Base-by-base conservation (phyloP, 495 filamentous ascomycete genomes). In the Xylaria curta region DNA sequence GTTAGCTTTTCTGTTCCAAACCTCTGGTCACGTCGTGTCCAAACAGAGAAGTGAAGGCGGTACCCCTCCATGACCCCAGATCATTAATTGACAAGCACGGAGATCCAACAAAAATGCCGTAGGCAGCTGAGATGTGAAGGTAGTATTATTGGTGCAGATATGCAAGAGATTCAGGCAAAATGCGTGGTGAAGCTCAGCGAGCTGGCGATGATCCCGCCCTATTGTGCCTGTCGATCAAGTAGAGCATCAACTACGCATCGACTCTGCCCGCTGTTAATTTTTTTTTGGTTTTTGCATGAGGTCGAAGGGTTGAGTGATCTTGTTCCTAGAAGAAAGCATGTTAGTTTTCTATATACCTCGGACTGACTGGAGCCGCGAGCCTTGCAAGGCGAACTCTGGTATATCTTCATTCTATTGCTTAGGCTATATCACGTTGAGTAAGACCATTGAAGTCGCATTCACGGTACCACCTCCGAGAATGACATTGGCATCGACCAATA, bases 141-240 rank as follows among this genome's bases (percentile, higher is more conserved):
- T 56, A 31, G 31, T 42, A 54, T 54, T 56, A 33, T 21, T 24
- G 5, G 21, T 67, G 49, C 49, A 67, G 49, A 3, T 28, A 56
- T 67, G 49, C 65, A 67, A 31, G 62, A 21, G 49, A 67, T 67
- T 67, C 65, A 67, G 65, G 65, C 65, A 67, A 56, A 67, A 67
- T 67, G 47, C n/a, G n/a, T 42, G 36, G 1, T n/a, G 47, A 40
- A 36, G 31, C 31, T 17, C 13, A 54, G 33, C 33, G 1, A 56
- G 33, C 65, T 44, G 33, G 13, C 31, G 65, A 42, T 31, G 49
- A 56, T 54, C 47, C 33, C 65, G 65, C 65, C 65, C 19, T 67
- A 19, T 44, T 49, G 65, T 56, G 28, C 65, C 65, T 67, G 65
- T 56, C 49, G 65, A 67, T 67, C 65, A 44, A 44, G 3, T n/a